These are phyloP conservation scores for Trichoderma afroharzianum DNA, from an alignment of 2,329 filamentous ascomycete species.

Conservation along the genomic window DNA sequence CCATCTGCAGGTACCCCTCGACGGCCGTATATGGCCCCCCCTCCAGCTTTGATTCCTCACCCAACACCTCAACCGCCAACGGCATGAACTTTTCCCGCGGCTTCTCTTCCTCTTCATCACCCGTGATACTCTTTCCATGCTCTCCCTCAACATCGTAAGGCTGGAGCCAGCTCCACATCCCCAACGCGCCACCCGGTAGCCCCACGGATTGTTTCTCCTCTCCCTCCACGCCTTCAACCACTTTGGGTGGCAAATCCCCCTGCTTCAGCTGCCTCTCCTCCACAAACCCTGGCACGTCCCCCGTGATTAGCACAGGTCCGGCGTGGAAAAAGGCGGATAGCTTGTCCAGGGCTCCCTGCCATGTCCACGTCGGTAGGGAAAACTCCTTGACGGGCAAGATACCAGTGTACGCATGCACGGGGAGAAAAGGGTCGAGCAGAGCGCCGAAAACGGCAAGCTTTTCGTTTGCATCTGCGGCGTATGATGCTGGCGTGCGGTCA, in stretches of 20 bases:
- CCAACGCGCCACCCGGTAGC: not conserved
- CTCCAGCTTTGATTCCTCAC: not conserved
- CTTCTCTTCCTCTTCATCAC: not conserved
- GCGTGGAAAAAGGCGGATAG: not conserved
- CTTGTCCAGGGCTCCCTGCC: not conserved
- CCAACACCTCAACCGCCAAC: not conserved
- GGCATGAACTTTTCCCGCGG: not conserved
- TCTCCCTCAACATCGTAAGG: not conserved
- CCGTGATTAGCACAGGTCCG: not conserved
- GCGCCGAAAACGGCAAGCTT: not conserved
- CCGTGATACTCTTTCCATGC: not conserved
- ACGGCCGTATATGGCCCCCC: not conserved
- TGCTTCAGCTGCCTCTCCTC: not conserved
- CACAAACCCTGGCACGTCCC: not conserved
- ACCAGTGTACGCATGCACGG: not conserved
- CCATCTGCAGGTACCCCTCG: not conserved
- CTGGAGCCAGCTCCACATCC: not conserved
- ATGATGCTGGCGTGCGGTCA: not conserved
- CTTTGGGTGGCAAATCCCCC: not conserved
- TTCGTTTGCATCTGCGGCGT: not conserved
- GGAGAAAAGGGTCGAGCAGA: not conserved
- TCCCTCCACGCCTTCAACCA: not conserved
- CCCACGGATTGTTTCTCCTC: not conserved
- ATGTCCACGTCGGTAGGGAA: not conserved
- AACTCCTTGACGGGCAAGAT: not conserved